Conservation (phyloP, 129 eudicot species). For the Pseudognaphalium luteoalbum region DNA sequence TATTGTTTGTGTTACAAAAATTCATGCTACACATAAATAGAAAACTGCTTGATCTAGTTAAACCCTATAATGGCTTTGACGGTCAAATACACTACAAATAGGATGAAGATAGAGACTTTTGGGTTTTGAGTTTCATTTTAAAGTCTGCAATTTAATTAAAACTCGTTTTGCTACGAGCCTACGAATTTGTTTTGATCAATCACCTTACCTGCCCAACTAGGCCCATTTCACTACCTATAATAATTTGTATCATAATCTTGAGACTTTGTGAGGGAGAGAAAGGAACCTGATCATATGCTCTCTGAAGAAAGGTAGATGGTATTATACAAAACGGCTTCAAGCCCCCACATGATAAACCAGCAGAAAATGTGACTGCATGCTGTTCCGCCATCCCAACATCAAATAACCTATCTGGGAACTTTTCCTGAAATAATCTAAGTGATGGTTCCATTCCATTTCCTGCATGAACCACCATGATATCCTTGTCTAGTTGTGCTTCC, state of each 20-base stretch:
- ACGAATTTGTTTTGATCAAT: background rate
- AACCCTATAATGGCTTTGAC: background rate
- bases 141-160: background rate
- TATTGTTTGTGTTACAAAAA: background rate
- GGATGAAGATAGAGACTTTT: background rate
- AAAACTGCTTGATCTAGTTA: background rate
- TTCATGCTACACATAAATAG: background rate
- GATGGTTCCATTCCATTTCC: conserved; percentile 85
- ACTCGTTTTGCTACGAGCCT: background rate
- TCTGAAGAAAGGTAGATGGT: conserved; percentile 84
- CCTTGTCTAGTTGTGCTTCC: conserved; percentile 78
- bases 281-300: conserved; percentile 95
- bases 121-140: background rate
- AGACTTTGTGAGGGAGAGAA: conserved; percentile 12
- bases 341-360: conserved; percentile 91
- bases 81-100: background rate
- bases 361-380: conserved; percentile 91
- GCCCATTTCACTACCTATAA: background rate
- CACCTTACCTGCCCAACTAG: background rate
- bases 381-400: conserved; percentile 98
- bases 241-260: background rate
- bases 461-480: conserved; percentile 85
- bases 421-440: conserved; percentile 49
- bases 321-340: conserved; percentile 89
- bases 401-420: conserved; percentile 68